Conservation (phyloP, 805 yeast genomes). For the Teunomyces funiuensis region DNA sequence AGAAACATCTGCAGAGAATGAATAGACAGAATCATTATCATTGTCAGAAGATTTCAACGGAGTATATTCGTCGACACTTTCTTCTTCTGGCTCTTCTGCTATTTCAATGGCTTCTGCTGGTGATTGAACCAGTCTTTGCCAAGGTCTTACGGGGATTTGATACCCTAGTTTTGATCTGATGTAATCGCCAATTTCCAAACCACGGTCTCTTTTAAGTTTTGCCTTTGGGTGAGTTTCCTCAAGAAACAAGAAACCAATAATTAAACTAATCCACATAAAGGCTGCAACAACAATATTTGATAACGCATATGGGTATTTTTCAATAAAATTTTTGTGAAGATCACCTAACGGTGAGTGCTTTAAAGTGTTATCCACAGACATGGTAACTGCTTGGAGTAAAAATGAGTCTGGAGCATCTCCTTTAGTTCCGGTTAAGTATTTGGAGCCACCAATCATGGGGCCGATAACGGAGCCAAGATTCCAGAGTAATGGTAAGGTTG, state of each 20-base stretch:
- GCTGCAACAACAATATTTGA: conserved; percentile 50
- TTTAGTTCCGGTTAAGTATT: conserved; percentile 49
- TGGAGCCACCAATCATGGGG: conserved; percentile 55
- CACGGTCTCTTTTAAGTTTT: conserved; percentile 41
- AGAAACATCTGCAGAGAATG: neutral
- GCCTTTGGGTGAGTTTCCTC: conserved; percentile 52
- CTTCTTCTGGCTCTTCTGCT: neutral
- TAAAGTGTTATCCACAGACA: neutral
- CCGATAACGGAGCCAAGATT: conserved; percentile 62
- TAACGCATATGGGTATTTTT: conserved; percentile 48
- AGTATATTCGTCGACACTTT: neutral
- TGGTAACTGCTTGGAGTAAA: neutral
- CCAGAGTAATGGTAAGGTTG: conserved; percentile 60
- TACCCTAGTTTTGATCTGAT: conserved; percentile 9
- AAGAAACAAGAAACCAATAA: conserved; percentile 45
- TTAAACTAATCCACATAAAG: conserved; percentile 34
- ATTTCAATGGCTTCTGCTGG: neutral
- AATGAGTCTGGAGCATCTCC: neutral
- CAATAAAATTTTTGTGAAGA: conserved; percentile 27
- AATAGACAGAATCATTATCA: neutral
- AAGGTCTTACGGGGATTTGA: conserved; percentile 1
- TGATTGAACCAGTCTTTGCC: no score
- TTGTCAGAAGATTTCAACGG: neutral
- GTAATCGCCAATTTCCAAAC: conserved; percentile 46
- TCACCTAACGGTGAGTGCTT: neutral